A percentile compares a stretch with the other conserved stretches of the same genome.
Evolutionary conservation across 257 asterid genomes (phyloP).

Genomic region (Solanum bukasovii): DNA sequence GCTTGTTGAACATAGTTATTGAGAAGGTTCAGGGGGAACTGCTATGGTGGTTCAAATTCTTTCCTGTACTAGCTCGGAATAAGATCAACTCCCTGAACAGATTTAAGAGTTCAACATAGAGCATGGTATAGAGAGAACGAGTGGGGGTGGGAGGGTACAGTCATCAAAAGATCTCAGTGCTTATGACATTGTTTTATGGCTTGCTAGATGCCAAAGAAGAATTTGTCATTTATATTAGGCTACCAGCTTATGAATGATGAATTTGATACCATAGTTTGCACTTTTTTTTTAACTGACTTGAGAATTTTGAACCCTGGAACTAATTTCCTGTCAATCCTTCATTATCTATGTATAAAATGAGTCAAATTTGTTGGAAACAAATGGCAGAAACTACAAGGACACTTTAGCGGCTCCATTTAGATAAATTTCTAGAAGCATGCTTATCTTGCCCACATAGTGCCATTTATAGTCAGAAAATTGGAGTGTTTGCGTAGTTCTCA

Average conservation of each 20-base stretch:
- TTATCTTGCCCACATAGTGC: neutral
- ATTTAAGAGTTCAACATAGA: neutral
- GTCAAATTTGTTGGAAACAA: neutral
- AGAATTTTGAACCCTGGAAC: neutral
- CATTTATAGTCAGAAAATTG: neutral
- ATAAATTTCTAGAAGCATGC: neutral
- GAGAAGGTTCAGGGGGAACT: neutral
- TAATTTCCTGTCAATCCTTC: neutral
- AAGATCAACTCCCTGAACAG: neutral
- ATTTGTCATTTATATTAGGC: neutral
- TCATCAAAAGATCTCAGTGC: neutral
- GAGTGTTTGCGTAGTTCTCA: neutral
- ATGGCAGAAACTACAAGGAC: neutral
- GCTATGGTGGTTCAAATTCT: neutral
- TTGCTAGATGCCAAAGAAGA: neutral
- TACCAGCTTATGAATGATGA: neutral
- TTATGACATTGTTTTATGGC: neutral
- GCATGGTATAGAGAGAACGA: neutral
- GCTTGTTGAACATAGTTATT: neutral
- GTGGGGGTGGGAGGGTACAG: neutral
- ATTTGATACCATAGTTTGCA: neutral
- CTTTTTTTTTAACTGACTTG: neutral
- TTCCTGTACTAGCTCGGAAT: neutral
- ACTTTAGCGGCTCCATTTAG: neutral
- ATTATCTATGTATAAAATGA: neutral